Evolutionary conservation across 2,329 filamentous ascomycete species (phyloP).

Genomic region (Alternaria infectoria): DNA sequence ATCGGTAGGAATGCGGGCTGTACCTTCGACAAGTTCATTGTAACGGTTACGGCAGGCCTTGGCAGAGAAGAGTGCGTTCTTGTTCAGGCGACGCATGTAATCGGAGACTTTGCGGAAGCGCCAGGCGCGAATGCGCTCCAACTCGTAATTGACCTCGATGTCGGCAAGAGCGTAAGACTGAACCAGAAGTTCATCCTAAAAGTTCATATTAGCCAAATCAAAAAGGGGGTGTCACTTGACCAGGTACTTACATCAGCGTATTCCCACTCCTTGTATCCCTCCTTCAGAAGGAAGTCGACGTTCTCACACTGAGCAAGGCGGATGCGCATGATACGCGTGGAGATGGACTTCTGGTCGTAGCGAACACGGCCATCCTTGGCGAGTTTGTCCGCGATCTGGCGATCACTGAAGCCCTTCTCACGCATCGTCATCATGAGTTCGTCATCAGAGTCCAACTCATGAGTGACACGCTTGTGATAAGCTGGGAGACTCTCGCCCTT

Average conservation of each 20-base stretch:
- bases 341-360: constrained; percentile 57
- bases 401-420: constrained; percentile 51
- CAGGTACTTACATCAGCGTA: constrained; percentile 52
- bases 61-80: constrained; percentile 52
- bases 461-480: constrained; percentile 50
- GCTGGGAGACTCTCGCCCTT: constrained; percentile 49
- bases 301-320: constrained; percentile 51
- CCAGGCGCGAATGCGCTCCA: constrained; percentile 50
- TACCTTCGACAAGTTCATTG: constrained; percentile 50
- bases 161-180: constrained; percentile 51
- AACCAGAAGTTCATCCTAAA: constrained; percentile 55
- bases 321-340: constrained; percentile 56
- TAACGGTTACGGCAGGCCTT: constrained; percentile 56
- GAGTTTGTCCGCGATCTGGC: constrained; percentile 53
- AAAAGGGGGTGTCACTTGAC: neutral
- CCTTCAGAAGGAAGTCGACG: constrained; percentile 55
- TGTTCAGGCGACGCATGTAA: constrained; percentile 50
- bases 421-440: constrained; percentile 54
- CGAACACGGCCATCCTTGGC: constrained; percentile 50
- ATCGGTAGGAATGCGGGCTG: constrained; percentile 54
- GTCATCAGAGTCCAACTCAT: constrained; percentile 56
- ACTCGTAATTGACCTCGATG: constrained; percentile 50
- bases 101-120: constrained; percentile 55
- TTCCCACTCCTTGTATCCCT: constrained; percentile 58
- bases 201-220: constrained; percentile 1